Evolutionary conservation across 2,329 filamentous ascomycete genomes (phyloP).

Genomic region (Coniochaeta pulveracea): DNA sequence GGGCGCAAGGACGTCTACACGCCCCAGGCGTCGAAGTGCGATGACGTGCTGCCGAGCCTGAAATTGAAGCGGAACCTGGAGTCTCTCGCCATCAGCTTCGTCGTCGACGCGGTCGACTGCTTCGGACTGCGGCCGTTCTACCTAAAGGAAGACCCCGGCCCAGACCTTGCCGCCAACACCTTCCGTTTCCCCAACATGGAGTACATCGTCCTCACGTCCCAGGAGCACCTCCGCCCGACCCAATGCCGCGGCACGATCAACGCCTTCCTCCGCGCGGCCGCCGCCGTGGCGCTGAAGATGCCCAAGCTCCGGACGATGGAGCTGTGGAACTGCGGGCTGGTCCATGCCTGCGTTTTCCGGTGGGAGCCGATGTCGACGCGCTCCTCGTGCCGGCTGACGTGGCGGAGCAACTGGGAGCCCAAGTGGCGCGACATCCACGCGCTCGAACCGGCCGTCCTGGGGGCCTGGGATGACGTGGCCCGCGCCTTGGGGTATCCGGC

Average conservation of each 20-base stretch:
- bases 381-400: constrained; percentile 1
- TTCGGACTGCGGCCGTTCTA: constrained; percentile 1
- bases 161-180: neutral
- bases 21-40: neutral
- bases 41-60: neutral
- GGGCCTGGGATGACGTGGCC: constrained; percentile 1
- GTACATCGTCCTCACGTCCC: constrained; percentile 1
- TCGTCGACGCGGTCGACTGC: constrained; percentile 1
- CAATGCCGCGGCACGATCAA: neutral
- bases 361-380: neutral
- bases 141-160: neutral
- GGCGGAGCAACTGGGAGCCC: constrained; percentile 1
- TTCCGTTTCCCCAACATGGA: constrained; percentile 1
- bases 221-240: constrained; percentile 2
- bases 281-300: constrained; percentile 3
- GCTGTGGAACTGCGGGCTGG: constrained; percentile 2
- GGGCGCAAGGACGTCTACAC: neutral
- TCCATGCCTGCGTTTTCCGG: constrained; percentile 1
- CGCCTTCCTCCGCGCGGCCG: constrained; percentile 3
- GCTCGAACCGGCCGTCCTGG: neutral
- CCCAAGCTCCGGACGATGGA: constrained; percentile 3
- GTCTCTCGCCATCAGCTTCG: neutral
- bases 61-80: constrained; percentile 1
- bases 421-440: neutral
- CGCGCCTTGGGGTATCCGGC: constrained; percentile 1